These are phyloP conservation scores for Grigorovia transvaalensis DNA, from an alignment of 805 yeast species.

Conservation along the genomic window DNA sequence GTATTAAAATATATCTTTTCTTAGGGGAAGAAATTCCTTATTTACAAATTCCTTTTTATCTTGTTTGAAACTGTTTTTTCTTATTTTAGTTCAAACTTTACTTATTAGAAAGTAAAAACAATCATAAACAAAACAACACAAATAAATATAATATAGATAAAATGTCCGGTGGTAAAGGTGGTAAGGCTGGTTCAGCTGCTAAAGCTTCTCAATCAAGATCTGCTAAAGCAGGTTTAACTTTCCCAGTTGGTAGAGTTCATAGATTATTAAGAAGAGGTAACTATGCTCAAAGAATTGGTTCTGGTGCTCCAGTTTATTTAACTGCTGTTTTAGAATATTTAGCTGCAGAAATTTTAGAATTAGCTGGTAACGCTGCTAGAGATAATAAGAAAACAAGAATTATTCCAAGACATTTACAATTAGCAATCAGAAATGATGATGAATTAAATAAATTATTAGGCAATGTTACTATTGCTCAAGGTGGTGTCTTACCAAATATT, in stretches of 20 bases:
- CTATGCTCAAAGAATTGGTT: slow-evolving; percentile 97
- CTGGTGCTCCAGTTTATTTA: slow-evolving; percentile 97
- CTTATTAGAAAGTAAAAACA: neutral
- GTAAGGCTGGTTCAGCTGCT: slow-evolving; percentile 89
- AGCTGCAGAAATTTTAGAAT: slow-evolving; percentile 95
- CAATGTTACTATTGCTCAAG: slow-evolving; percentile 95
- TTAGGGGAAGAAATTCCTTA: neutral
- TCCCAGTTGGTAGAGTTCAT: slow-evolving; percentile 99
- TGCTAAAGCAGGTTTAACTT: slow-evolving; percentile 95
- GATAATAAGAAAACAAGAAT: slow-evolving; percentile 99
- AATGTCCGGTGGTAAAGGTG: slow-evolving; percentile 71
- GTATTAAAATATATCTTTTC: neutral
- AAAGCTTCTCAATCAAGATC: slow-evolving; percentile 97
- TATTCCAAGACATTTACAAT: slow-evolving; percentile 96
- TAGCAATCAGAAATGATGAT: slow-evolving; percentile 98
- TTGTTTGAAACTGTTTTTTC: neutral
- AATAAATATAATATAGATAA: slow-evolving; percentile 6
- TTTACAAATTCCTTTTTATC: neutral
- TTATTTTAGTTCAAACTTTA: neutral
- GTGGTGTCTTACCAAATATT: slow-evolving; percentile 98
- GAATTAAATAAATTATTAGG: slow-evolving; percentile 89
- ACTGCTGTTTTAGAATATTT: slow-evolving; percentile 95
- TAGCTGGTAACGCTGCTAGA: slow-evolving; percentile 98
- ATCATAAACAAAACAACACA: slow-evolving; percentile 3
- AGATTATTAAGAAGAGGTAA: slow-evolving; percentile 93